phyloP scores from a whole-genome alignment of 2,329 filamentous ascomycete species.

The Domatiomyces catenatus region DNA sequence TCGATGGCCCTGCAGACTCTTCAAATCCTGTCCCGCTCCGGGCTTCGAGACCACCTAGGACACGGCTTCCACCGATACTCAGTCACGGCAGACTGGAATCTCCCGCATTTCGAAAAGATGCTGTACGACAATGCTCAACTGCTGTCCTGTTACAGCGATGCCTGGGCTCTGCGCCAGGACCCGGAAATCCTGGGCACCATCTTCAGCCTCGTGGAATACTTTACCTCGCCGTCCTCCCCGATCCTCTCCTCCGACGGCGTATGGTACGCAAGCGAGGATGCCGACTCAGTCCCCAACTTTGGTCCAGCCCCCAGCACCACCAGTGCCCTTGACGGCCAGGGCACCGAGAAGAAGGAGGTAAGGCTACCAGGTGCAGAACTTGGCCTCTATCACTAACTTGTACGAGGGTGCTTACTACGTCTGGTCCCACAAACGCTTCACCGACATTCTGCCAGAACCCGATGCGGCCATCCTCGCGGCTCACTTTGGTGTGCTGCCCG shows the following conservation, averaged over 20 bases:
- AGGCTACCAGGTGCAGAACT: too few relatives aligned
- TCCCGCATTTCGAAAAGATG: conserved; percentile 97
- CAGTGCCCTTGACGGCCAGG: conserved; percentile 36
- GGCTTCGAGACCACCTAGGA: conserved; percentile 60
- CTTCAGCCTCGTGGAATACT: conserved; percentile 72
- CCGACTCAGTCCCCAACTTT: conserved; percentile 63
- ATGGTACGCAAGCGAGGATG: conserved; percentile 78
- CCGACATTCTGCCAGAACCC: conserved; percentile 52
- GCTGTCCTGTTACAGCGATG: conserved; percentile 69
- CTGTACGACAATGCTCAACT: conserved; percentile 83
- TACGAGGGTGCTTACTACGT: conserved; percentile 88
- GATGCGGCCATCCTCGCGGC: conserved; percentile 60
- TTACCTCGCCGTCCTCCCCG: conserved; percentile 47
- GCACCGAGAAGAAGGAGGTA: conserved; percentile 65
- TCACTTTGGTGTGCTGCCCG: conserved; percentile 68
- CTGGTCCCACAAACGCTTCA: conserved; percentile 80
- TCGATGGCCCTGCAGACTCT: conserved; percentile 71
- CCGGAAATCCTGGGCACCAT: conserved; percentile 63
- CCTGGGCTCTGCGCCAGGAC: conserved; percentile 54
- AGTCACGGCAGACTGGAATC: conserved; percentile 77
- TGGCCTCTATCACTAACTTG: too few relatives aligned
- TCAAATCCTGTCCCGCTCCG: conserved; percentile 57
- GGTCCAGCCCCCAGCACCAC: not conserved
- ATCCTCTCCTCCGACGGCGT: conserved; percentile 55
- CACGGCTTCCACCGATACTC: conserved; percentile 74